Base-by-base conservation (phyloP, 768 basidiomycete species). In the Termitomyces sp. region DNA sequence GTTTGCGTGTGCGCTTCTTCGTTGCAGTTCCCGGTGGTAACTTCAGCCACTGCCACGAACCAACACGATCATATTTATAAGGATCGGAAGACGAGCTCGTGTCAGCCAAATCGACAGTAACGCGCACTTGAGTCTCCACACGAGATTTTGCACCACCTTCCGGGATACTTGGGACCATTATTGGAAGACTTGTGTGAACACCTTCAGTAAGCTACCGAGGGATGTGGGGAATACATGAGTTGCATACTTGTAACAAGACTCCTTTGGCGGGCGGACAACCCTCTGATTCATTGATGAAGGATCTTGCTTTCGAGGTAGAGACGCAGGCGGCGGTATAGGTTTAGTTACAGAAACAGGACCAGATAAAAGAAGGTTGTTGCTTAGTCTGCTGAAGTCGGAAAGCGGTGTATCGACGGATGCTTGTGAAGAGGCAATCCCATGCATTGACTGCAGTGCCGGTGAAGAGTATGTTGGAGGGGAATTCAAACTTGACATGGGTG, bases 111-210 rank as follows among this genome's bases (percentile, higher is more conserved):
- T 94, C 90, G 43, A 96, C 79, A 3, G 88, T 85, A 45, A 96
- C 84, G 69, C 94, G 87, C 53, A 96, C 87, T 78, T 96, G 94
- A 3, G 94, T 96, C 73, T 96, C 94, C n/a, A 96, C 94, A 38
- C 94, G 85, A 51, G 91, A 94, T 74, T 96, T 96, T 14, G 94
- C 88, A 31, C 94, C 94, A 48, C 79, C 76, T 66, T 86, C 84
- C 5, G 94, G 93, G 57, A 96, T 86, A 68, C 86, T 92, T 25
- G 92, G 91, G 47, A 93, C 86, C 71, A 92, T 79, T 60, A 96
- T 89, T 31, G 91, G 83, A 59, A 94, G 82, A 68, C 92, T 94
- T 66, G 36, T 61, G 36, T 32, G 38, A 14, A 20, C 20, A 43
- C 37, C 15, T 50, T 50, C 43, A 43, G 54, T 70, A 29, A 66